Conservation (phyloP, 1,284 basidiomycete genomes). For the Cutaneotrichosporon curvatum region DNA sequence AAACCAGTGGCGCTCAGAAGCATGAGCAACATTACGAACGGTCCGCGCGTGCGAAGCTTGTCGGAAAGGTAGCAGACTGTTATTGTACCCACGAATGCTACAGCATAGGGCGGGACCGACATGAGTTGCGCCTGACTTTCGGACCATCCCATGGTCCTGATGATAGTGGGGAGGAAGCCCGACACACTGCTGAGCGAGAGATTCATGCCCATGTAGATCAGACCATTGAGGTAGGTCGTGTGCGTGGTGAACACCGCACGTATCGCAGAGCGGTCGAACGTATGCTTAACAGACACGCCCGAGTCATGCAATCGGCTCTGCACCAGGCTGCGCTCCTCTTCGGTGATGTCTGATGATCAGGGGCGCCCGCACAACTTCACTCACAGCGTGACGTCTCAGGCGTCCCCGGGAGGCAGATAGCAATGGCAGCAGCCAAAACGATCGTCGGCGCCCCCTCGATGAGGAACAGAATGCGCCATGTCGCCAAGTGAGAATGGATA, state of each 20-base stretch:
- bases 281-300: conserved; percentile 6
- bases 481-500: conserved; percentile 10
- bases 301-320: conserved; percentile 1
- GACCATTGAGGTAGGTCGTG: conserved; percentile 12
- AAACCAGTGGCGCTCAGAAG: conserved; percentile 35
- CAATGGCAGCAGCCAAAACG: conserved; percentile 57
- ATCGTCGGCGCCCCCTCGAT: conserved; percentile 35
- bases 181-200: conserved; percentile 51
- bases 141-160: conserved; percentile 53
- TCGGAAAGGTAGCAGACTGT: conserved; percentile 47
- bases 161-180: conserved; percentile 76
- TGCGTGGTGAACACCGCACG: conserved; percentile 1
- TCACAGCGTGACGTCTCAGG: conserved; percentile 64
- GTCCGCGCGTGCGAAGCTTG: conserved; percentile 23
- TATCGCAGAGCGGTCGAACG: conserved; percentile 6
- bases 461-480: conserved; percentile 16
- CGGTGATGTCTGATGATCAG: no score
- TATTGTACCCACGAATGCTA: conserved; percentile 17
- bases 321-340: conserved; percentile 1
- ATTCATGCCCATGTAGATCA: conserved; percentile 47
- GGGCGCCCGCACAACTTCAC: no score
- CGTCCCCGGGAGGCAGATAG: conserved; percentile 61
- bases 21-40: conserved; percentile 34
- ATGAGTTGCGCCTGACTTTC: conserved; percentile 50
- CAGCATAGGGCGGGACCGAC: conserved; percentile 19